These are phyloP conservation scores for Mycotypha africana DNA, from an alignment of 371 early-diverging fungal species.

Conservation along the genomic window DNA sequence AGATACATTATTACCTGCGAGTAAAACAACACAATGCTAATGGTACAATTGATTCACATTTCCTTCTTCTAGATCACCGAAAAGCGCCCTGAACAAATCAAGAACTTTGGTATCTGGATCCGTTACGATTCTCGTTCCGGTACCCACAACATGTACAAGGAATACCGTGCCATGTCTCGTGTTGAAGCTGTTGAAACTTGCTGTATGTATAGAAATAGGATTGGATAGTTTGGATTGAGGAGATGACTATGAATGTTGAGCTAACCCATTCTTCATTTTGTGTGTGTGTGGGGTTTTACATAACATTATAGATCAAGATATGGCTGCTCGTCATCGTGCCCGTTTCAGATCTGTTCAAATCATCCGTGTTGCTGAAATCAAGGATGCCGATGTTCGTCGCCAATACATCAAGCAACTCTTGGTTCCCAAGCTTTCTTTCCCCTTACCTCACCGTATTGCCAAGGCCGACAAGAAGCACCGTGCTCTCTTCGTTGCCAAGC, in stretches of 20 bases:
- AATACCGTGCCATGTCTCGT: conserved; percentile 98
- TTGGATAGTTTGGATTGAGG: not conserved
- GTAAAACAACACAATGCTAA: not conserved
- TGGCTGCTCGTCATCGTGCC: conserved; percentile 99
- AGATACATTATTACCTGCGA: not conserved
- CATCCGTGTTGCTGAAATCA: conserved; percentile 94
- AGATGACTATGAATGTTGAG: not conserved
- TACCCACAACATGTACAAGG: conserved; percentile 99
- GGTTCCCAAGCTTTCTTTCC: conserved; percentile 90
- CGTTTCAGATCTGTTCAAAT: conserved; percentile 97
- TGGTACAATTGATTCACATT: not conserved
- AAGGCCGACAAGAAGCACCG: conserved; percentile 68
- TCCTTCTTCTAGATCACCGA: conserved; percentile 76
- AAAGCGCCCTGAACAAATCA: conserved; percentile 90
- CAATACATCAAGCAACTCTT: conserved; percentile 96
- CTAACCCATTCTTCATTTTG: too few species aligned
- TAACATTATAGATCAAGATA: conserved; percentile 81
- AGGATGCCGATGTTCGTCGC: conserved; percentile 89
- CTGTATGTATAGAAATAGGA: conserved; percentile 49
- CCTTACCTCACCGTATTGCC: conserved; percentile 94
- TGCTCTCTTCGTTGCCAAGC: conserved; percentile 83
- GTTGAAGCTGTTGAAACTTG: conserved; percentile 92
- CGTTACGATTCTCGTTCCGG: conserved; percentile 99
- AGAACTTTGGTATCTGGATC: conserved; percentile 99
- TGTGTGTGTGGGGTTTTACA: too few species aligned